Conservation (phyloP, 2,329 filamentous ascomycete species). For the Colletotrichum liaoningense region DNA sequence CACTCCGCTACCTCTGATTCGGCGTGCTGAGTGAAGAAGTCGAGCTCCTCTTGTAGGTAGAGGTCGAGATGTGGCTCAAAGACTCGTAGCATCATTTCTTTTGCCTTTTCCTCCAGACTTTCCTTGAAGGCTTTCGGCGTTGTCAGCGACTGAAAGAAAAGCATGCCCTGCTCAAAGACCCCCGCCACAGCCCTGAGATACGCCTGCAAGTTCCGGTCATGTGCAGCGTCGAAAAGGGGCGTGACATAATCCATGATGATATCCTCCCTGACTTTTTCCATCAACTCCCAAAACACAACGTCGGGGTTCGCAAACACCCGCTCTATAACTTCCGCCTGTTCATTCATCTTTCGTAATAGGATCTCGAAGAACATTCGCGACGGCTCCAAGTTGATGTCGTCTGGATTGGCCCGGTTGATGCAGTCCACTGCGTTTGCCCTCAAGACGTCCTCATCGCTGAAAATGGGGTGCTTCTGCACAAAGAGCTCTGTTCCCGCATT, state of each 20-base stretch:
- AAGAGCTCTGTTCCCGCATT: slow-evolving; percentile 84
- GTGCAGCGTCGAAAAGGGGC: slow-evolving; percentile 86
- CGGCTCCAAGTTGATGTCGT: slow-evolving; percentile 81
- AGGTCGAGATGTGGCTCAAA: slow-evolving; percentile 96
- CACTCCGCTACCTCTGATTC: slow-evolving; percentile 83
- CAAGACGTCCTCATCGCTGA: slow-evolving; percentile 77
- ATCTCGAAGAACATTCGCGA: slow-evolving; percentile 84
- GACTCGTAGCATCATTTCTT: slow-evolving; percentile 74
- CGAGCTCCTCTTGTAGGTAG: slow-evolving; percentile 91
- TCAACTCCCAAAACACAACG: slow-evolving; percentile 79
- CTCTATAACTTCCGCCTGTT: slow-evolving; percentile 83
- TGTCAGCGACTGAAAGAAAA: slow-evolving; percentile 78
- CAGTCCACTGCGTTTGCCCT: slow-evolving; percentile 82
- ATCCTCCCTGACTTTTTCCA: slow-evolving; percentile 86
- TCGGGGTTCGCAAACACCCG: slow-evolving; percentile 81
- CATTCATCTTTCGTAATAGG: slow-evolving; percentile 80
- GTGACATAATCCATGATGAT: slow-evolving; percentile 89
- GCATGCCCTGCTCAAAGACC: slow-evolving; percentile 86
- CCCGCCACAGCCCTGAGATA: slow-evolving; percentile 91
- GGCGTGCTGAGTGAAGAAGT: slow-evolving; percentile 82
- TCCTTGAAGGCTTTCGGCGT: slow-evolving; percentile 72
- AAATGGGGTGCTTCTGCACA: slow-evolving; percentile 87
- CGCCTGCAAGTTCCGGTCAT: slow-evolving; percentile 77
- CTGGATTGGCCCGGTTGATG: slow-evolving; percentile 73
- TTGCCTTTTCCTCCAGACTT: slow-evolving; percentile 73